Evolutionary conservation across 345 rosid genomes (phyloP).

Genomic region (Barbarea vulgaris): DNA sequence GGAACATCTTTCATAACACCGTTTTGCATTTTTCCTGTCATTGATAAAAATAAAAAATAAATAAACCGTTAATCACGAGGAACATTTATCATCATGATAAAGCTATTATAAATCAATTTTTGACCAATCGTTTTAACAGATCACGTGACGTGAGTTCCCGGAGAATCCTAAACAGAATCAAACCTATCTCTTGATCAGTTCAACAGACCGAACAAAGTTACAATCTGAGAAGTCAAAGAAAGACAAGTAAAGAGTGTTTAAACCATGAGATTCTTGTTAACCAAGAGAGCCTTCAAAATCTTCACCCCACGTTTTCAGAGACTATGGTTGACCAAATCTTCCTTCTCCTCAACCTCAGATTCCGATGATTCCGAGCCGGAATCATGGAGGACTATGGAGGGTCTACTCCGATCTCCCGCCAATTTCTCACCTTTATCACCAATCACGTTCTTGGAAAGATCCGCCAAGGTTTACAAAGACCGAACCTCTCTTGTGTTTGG

Average conservation of each 20-base stretch:
- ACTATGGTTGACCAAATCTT: neutral
- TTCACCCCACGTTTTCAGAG: slow-evolving; percentile 15
- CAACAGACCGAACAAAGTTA: neutral
- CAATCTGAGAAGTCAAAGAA: neutral
- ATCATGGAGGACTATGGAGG: slow-evolving; percentile 64
- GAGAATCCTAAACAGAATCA: neutral
- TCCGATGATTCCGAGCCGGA: slow-evolving; percentile 31
- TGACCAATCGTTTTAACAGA: neutral
- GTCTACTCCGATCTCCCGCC: slow-evolving; percentile 59
- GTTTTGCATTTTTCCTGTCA: too few species aligned
- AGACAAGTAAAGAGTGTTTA: neutral
- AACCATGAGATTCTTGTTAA: slow-evolving; percentile 30
- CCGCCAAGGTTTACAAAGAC: slow-evolving; percentile 70
- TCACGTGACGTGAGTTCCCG: neutral
- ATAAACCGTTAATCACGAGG: neutral
- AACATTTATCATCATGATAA: too few species aligned
- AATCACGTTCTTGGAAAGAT: slow-evolving; percentile 68
- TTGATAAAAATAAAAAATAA: too few species aligned
- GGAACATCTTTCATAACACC: too few species aligned
- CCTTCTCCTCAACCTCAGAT: slow-evolving; percentile 10
- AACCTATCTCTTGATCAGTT: slow-evolving; percentile 7
- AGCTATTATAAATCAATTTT: neutral
- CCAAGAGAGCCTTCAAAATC: slow-evolving; percentile 21
- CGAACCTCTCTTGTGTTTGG: slow-evolving; percentile 62
- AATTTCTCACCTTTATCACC: slow-evolving; percentile 71